Evolutionary conservation across 257 asterid genomes (phyloP).

Genomic region (Striga asiatica): DNA sequence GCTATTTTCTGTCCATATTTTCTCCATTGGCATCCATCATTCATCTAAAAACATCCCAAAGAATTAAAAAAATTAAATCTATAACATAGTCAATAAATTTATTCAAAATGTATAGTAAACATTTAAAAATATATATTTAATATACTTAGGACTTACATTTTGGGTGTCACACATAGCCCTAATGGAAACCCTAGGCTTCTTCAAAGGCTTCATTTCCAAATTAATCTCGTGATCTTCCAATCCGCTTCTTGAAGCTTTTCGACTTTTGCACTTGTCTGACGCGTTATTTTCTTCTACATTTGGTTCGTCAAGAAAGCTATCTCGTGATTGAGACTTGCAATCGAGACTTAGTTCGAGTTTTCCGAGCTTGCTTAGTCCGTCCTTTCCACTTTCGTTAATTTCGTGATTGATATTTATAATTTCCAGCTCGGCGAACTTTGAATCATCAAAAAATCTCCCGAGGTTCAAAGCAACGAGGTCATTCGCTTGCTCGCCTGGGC

Average conservation of each 20-base stretch:
- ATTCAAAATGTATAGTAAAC: too few species aligned
- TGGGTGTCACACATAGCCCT: conserved; percentile 39
- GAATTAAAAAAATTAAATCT: too few species aligned
- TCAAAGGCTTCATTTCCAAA: conserved; percentile 25
- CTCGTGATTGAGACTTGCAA: conserved; percentile 8
- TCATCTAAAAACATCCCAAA: conserved; percentile 17
- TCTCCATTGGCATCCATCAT: conserved; percentile 60
- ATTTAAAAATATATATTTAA: too few species aligned
- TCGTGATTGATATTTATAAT: background rate
- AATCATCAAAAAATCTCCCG: conserved; percentile 26
- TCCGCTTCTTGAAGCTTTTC: too few species aligned
- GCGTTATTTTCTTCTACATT: conserved; percentile 16
- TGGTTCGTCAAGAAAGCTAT: conserved; percentile 19
- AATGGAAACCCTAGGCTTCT: conserved; percentile 49
- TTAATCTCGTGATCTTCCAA: conserved; percentile 20
- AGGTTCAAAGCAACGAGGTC: conserved; percentile 29
- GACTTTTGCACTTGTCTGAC: too few species aligned
- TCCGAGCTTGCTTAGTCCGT: too few species aligned
- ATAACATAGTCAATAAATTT: too few species aligned
- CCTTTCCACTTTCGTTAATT: too few species aligned
- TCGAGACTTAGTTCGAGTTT: conserved; percentile 26
- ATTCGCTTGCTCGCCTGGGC: too few species aligned
- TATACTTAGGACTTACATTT: conserved; percentile 24
- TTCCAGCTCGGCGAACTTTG: conserved; percentile 4
- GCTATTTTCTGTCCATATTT: conserved; percentile 51